Evolutionary conservation across 805 yeast genomes (phyloP), one percentile per base, ranked within the genome.

Genomic region (Pichia cabralensis): DNA sequence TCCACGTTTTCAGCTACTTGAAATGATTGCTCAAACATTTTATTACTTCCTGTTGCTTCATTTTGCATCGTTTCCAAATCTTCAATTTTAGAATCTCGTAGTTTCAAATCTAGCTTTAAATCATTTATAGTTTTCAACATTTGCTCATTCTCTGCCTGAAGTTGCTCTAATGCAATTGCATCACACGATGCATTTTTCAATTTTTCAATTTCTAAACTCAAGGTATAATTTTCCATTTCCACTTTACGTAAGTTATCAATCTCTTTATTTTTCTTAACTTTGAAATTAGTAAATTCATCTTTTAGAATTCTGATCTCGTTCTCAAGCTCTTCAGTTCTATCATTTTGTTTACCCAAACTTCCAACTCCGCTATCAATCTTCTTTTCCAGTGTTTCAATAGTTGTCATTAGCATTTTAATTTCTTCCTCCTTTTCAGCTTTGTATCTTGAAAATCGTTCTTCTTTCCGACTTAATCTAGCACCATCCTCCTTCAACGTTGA

Each of bases 331-430:
- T 31, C 18, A 34, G 24, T 13, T 35, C 33, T 20, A 32, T 25
- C n/a, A 22, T 18, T 9, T 30, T 33, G 6, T n/a, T 10, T 13
- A 10, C 8, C 13, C 8, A 10, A 20, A n/a, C 19, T 18, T 3
- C 12, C 18, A 5, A 18, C 8, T 22, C 11, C 14, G 14, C 11
- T 13, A 32, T 64, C 67, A 24, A 74, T 74, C 27, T 74, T 73
- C 22, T 57, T 51, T 28, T 73, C 71, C 50, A 77, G 61, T 28
- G 71, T 56, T 39, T 71, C 77, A 31, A 77, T 63, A 13, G 72
- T 74, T 32, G 69, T 72, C 30, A 78, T 52, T 57, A 80, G 61
- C 47, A 77, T 81, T 30, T 65, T 69, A 20, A 80, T 59, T 29
- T 77, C 80, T 12, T 52, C 46, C 33, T 74, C 80, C 28, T 69